Conservation (phyloP, 805 yeast species). For the Maudiozyma turicensis region DNA sequence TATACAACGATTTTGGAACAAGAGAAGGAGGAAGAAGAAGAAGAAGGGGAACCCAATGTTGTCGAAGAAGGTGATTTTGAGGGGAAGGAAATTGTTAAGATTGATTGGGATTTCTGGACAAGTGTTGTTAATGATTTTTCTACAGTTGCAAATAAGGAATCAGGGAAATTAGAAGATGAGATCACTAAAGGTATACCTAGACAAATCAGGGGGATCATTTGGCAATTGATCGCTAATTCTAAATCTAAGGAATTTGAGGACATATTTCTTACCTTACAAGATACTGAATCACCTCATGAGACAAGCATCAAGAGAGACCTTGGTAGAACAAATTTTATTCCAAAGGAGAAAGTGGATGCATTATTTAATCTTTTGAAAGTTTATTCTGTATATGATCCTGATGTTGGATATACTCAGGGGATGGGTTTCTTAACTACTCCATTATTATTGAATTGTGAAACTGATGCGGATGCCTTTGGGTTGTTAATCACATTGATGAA, state of each 20-base stretch:
- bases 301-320: slow-evolving; percentile 73
- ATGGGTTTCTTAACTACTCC: slow-evolving; percentile 93
- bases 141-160: slow-evolving; percentile 50
- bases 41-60: slow-evolving; percentile 5
- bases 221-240: slow-evolving; percentile 83
- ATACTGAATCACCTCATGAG: slow-evolving; percentile 55
- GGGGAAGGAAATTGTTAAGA: slow-evolving; percentile 30
- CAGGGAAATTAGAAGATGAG: slow-evolving; percentile 48
- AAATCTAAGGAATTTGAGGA: slow-evolving; percentile 44
- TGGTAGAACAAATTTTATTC: slow-evolving; percentile 74
- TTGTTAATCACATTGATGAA: slow-evolving; percentile 75
- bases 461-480: slow-evolving; percentile 77
- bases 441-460: slow-evolving; percentile 54
- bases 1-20: slow-evolving; percentile 19
- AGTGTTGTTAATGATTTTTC: slow-evolving; percentile 68
- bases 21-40: slow-evolving; percentile 8
- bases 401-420: slow-evolving; percentile 96
- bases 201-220: slow-evolving; percentile 77
- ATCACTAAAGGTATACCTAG: slow-evolving; percentile 74
- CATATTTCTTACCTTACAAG: slow-evolving; percentile 33
- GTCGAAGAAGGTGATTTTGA: slow-evolving; percentile 19
- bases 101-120: slow-evolving; percentile 88
- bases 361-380: slow-evolving; percentile 71
- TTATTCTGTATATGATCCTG: slow-evolving; percentile 77
- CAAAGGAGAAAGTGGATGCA: slow-evolving; percentile 49